These are phyloP conservation scores for Tetragonia tetragonoides DNA, from an alignment of 148 eudicot species.

Conservation along the genomic window DNA sequence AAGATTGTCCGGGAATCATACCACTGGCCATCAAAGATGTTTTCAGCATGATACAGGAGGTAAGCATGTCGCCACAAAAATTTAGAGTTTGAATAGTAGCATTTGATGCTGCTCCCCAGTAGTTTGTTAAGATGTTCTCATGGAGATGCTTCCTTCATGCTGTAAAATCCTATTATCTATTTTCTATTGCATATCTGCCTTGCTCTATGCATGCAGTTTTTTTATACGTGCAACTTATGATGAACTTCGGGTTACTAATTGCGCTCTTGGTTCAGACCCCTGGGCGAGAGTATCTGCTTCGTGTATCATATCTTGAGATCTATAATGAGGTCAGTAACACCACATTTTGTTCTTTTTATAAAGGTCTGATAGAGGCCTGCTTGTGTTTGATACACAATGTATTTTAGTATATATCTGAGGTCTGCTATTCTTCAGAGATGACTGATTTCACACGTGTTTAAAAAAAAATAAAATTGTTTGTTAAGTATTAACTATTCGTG, in stretches of 20 bases:
- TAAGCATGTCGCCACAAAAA: conserved; percentile 40
- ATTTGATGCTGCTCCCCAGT: neutral
- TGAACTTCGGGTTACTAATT: conserved; percentile 14
- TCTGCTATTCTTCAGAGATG: neutral
- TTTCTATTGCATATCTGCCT: neutral
- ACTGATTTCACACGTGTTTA: no score
- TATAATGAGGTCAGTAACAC: conserved; percentile 77
- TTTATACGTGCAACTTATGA: conserved; percentile 8
- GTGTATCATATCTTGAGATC: conserved; percentile 95
- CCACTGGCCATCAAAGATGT: conserved; percentile 99
- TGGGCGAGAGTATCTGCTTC: conserved; percentile 89
- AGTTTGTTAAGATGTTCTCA: neutral
- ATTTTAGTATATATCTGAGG: neutral
- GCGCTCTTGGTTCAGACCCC: conserved; percentile 64
- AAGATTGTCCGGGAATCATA: conserved; percentile 78
- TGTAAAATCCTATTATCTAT: neutral
- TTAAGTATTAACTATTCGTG: neutral
- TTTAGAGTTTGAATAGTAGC: conserved; percentile 8
- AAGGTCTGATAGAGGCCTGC: neutral
- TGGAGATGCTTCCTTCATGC: neutral
- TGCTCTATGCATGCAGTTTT: conserved; percentile 2
- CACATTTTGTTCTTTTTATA: neutral
- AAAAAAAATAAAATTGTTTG: no score
- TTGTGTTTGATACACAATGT: neutral
- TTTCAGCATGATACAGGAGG: conserved; percentile 97